Base-by-base conservation (phyloP, 2,329 filamentous ascomycete genomes). In the Pseudopyricularia javanii region DNA sequence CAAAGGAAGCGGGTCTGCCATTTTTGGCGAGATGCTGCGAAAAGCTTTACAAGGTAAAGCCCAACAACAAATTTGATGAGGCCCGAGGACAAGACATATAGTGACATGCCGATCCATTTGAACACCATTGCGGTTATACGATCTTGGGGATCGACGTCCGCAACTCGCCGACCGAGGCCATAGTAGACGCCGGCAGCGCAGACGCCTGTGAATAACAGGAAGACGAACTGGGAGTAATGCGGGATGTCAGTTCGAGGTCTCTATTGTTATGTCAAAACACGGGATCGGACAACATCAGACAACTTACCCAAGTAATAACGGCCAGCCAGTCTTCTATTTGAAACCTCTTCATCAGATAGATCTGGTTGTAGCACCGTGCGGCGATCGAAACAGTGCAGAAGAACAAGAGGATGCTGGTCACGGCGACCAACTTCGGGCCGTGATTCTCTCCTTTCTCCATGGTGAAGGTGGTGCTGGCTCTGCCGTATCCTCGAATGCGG, bases 41-140 rank as follows among this genome's bases (percentile, higher is more conserved):
- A 66, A 34, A 71, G 65, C 20, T 68, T 65, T 3, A 69, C 53
- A 20, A 71, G 57, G 56, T 70, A 70, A 47, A 71, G 62, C 35
- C 62, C 64, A 48, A 71, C 70, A 50, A 65, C 68, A 51, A 66
- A 59, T 59, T 70, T 71, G 32, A 70, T 61, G 3, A 67, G 64
- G 50, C 64, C 66, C 2, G 62, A 60, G 7, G 71, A 51, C 32
- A 32, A 53, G 28, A 71, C 64, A 54, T 72, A 73, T 22, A 67
- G 60, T 0, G 66, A 62, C 54, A 72, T 70, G 50, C 70, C 71
- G n/a, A 66, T 64, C 66, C 68, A 73, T 62, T 65, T 66, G 59
- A 61, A 65, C 62, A 66, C 61, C 58, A 67, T 61, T 4, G 65
- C 64, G 28, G 54, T 59, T 24, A 60, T 57, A 12, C 60, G 54